Conservation (phyloP, 495 filamentous ascomycete species). For the Monascus purpureus region DNA sequence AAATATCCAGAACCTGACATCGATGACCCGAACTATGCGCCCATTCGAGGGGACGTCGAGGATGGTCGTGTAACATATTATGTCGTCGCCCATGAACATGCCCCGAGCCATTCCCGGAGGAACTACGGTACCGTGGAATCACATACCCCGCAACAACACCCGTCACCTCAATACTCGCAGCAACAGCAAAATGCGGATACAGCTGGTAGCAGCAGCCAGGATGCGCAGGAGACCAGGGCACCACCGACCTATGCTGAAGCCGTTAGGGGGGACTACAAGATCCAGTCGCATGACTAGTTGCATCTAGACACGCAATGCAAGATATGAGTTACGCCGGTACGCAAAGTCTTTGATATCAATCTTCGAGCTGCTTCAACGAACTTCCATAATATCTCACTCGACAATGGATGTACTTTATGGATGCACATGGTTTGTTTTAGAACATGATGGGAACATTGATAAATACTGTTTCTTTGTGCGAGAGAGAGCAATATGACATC, state of each 20-base stretch:
- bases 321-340: not conserved
- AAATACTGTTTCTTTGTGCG: too few relatives aligned
- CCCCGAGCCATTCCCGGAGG: conserved; percentile 23
- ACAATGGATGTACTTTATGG: too few relatives aligned
- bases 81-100: conserved; percentile 43
- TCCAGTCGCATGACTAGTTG: conserved; percentile 55
- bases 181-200: conserved; percentile 14
- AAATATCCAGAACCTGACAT: conserved; percentile 61
- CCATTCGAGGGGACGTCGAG: conserved; percentile 37
- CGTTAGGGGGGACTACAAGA: conserved; percentile 75
- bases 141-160: conserved; percentile 10
- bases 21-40: conserved; percentile 47
- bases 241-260: conserved; percentile 80
- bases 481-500: too few relatives aligned
- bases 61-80: conserved; percentile 51
- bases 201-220: conserved; percentile 19
- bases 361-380: too few relatives aligned
- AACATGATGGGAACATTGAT: too few relatives aligned
- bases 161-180: conserved; percentile 13
- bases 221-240: conserved; percentile 18
- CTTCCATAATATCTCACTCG: too few relatives aligned
- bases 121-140: conserved; percentile 24
- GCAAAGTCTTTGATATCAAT: too few relatives aligned
- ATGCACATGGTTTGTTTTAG: too few relatives aligned
- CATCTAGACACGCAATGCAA: not conserved